Evolutionary conservation across 176 grass and related monocot species (phyloP).

Genomic region (Oryza longistaminata): DNA sequence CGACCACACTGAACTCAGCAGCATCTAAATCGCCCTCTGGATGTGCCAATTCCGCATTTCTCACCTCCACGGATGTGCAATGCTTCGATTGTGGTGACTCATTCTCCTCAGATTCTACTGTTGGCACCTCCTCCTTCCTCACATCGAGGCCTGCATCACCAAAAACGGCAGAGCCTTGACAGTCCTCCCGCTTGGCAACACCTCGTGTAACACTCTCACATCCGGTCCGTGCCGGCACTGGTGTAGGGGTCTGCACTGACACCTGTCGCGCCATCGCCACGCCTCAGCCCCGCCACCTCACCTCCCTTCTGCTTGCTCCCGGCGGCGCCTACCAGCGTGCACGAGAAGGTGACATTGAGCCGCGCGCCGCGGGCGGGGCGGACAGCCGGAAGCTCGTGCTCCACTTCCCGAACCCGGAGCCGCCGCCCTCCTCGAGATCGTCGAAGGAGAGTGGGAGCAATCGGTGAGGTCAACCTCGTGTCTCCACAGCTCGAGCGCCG

Average conservation of each 20-base stretch:
- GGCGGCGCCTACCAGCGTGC: conserved; percentile 36
- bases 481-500: conserved; percentile 64
- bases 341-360: conserved; percentile 81
- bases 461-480: conserved; percentile 80
- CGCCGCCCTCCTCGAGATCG: conserved; percentile 80
- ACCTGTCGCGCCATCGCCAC: conserved; percentile 38
- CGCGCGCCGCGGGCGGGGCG: conserved; percentile 73
- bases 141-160: conserved; percentile 19
- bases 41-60: conserved; percentile 29
- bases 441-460: conserved; percentile 68
- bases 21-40: conserved; percentile 30
- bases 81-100: conserved; percentile 68
- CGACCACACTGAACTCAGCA: conserved; percentile 64
- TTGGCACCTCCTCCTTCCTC: conserved; percentile 22
- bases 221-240: conserved; percentile 48
- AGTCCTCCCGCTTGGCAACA: conserved; percentile 62
- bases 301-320: conserved; percentile 43
- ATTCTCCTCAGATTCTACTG: conserved; percentile 36
- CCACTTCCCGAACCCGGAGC: conserved; percentile 79
- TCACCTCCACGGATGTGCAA: conserved; percentile 64
- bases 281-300: conserved; percentile 43
- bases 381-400: conserved; percentile 86
- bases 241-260: conserved; percentile 33
- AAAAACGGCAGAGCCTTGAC: conserved; percentile 35
- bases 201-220: conserved; percentile 84